Conservation (phyloP, 2,329 filamentous ascomycete species). For the Claviceps africana region DNA sequence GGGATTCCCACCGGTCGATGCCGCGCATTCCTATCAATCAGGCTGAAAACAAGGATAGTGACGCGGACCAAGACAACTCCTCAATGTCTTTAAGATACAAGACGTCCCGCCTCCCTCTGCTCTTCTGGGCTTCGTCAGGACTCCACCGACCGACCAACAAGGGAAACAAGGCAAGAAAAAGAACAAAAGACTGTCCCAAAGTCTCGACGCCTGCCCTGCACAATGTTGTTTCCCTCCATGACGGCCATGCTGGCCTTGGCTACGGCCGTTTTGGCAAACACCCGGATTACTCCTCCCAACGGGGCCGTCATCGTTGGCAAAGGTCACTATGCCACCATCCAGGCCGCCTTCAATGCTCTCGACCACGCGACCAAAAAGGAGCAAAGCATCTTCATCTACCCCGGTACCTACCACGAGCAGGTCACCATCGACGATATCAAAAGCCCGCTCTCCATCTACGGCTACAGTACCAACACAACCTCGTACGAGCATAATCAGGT, state of each 20-base stretch:
- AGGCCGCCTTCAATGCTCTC: neutral
- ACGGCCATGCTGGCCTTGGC: neutral
- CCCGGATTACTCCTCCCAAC: neutral
- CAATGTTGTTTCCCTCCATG: neutral
- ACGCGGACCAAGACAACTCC: neutral
- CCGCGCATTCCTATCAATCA: too few species aligned
- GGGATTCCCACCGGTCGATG: too few species aligned
- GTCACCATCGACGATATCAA: neutral
- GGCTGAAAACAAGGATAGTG: too few species aligned
- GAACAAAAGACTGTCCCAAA: neutral
- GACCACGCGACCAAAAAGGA: neutral
- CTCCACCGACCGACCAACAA: too few species aligned
- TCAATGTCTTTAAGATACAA: neutral
- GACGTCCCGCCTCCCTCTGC: neutral
- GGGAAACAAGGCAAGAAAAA: neutral
- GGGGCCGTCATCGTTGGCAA: neutral
- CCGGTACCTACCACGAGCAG: neutral
- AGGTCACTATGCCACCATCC: neutral
- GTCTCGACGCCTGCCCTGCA: neutral
- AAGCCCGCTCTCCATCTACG: conserved; percentile 39
- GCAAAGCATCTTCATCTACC: conserved; percentile 1
- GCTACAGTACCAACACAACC: conserved; percentile 38
- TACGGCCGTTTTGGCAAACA: neutral
- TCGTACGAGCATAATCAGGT: conserved; percentile 43
- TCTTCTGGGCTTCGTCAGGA: neutral